phyloP scores from a whole-genome alignment of 2,329 filamentous ascomycete species.

The Colletotrichum kahawae region DNA sequence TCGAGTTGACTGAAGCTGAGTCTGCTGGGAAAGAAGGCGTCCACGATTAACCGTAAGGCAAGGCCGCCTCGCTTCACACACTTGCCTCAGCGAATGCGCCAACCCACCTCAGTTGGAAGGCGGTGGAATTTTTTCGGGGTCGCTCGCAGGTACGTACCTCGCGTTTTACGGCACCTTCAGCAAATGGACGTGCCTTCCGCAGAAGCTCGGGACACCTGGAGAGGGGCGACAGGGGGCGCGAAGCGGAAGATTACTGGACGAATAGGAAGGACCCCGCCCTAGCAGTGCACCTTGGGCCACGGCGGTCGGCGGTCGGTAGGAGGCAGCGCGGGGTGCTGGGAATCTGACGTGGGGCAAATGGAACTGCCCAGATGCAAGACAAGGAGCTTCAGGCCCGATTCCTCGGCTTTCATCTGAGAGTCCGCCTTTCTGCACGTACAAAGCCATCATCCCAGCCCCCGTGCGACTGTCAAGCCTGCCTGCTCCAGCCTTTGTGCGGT shows the following conservation, averaged over 20 bases:
- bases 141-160: conserved; percentile 11
- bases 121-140: conserved; percentile 17
- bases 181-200: neutral
- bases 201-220: neutral
- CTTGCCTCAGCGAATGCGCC: conserved; percentile 10
- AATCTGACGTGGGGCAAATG: conserved; percentile 18
- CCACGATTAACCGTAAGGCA: neutral
- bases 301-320: neutral
- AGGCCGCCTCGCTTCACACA: conserved; percentile 1
- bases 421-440: conserved; percentile 17
- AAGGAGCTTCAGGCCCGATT: conserved; percentile 20
- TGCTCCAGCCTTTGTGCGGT: neutral
- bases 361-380: conserved; percentile 20
- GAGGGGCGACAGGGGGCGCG: neutral
- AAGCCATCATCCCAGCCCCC: conserved; percentile 13
- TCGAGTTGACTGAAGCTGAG: neutral
- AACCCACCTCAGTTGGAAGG: conserved; percentile 3
- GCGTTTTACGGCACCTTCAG: neutral
- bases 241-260: conserved; percentile 3
- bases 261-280: conserved; percentile 13
- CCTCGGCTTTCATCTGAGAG: conserved; percentile 23
- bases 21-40: neutral
- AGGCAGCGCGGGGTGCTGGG: conserved; percentile 14
- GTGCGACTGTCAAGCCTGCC: neutral
- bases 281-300: neutral